A percentile compares a stretch with the other conserved stretches of the same genome.
Evolutionary conservation across 1,284 basidiomycete species (phyloP).

Genomic region (Cystobasidium pallidum): DNA sequence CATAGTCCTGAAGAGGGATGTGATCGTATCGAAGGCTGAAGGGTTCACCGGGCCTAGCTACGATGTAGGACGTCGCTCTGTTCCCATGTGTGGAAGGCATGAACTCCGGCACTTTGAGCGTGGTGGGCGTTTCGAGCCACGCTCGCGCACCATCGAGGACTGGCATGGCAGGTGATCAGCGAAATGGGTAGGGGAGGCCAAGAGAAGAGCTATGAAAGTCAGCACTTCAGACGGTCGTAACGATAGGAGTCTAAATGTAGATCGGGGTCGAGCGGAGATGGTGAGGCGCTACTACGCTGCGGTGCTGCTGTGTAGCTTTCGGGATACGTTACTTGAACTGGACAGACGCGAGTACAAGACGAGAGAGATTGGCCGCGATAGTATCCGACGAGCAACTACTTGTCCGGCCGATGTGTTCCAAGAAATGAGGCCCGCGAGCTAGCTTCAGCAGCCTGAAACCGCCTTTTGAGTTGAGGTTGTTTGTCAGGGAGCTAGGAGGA

Average conservation of each 20-base stretch:
- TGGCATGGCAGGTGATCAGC: conserved; percentile 23
- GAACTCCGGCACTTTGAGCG: conserved; percentile 42
- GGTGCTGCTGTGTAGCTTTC: not conserved
- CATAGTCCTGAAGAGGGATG: conserved; percentile 30
- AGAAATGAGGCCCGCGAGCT: no score
- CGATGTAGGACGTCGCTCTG: conserved; percentile 30
- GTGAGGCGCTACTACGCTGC: not conserved
- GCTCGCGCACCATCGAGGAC: conserved; percentile 38
- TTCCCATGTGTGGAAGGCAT: conserved; percentile 19
- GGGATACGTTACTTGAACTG: not conserved
- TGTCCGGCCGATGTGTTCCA: not conserved
- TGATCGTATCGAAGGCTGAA: conserved; percentile 44
- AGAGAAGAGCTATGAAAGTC: not conserved
- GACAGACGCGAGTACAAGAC: conserved; percentile 2
- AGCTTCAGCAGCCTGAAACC: not conserved
- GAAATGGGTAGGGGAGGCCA: not conserved
- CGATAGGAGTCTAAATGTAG: not conserved
- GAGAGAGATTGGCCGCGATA: not conserved
- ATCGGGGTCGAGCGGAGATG: not conserved
- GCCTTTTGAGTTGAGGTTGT: no score
- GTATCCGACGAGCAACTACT: not conserved
- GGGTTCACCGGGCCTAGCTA: conserved; percentile 35
- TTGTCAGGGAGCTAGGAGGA: no score
- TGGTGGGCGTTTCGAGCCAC: conserved; percentile 42
- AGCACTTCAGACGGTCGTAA: not conserved